Base-by-base conservation (phyloP, 2,329 filamentous ascomycete genomes). In the Fusarium foetens region DNA sequence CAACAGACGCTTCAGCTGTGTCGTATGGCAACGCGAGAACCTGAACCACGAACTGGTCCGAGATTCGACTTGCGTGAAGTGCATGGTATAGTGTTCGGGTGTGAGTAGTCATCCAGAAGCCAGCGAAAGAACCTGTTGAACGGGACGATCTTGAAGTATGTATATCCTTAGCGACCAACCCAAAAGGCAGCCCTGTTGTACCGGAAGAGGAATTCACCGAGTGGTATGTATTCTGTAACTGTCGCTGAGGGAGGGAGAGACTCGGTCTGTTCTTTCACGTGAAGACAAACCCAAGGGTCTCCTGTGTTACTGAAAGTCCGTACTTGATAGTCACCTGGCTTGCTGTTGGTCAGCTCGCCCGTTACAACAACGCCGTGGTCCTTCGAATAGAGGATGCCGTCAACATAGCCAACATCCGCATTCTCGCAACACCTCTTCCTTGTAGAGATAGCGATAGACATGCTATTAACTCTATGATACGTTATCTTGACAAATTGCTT, bases 261-360 rank as follows among this genome's bases (percentile, higher is more conserved):
- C 1, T 53, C 33, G 0, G 76, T 76, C 21, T 46, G 67, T 0
- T 83, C 79, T 61, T 88, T 79, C 3, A 86, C 89, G 66, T 92
- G 89, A 6, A 92, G 81, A 67, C 91, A 92, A 75, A 89, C 91
- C 90, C 90, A 92, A 0, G 89, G 87, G 74, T 92, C 90, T 21
- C 78, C 78, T 1, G 87, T 80, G 19, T 85, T 80, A 46, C 84
- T 87, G 77, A 91, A 92, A 0, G 75, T 80, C 58, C 80, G 81
- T 1, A 54, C 10, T 2, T 45, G 33, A 2, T 8, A 46, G 0
- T 64, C 51, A 0, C 3, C 3, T 1, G 71, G 60, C 2, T 71
- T 76, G 11, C 31, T 25, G 17, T 78, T 51, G 12, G 70, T 76
- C 8, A 90, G 77, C 36, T 82, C 79, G 0, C 89, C 89, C 0